Evolutionary conservation across 495 filamentous ascomycete species (phyloP).

Genomic region (Penicillium cataractarum): DNA sequence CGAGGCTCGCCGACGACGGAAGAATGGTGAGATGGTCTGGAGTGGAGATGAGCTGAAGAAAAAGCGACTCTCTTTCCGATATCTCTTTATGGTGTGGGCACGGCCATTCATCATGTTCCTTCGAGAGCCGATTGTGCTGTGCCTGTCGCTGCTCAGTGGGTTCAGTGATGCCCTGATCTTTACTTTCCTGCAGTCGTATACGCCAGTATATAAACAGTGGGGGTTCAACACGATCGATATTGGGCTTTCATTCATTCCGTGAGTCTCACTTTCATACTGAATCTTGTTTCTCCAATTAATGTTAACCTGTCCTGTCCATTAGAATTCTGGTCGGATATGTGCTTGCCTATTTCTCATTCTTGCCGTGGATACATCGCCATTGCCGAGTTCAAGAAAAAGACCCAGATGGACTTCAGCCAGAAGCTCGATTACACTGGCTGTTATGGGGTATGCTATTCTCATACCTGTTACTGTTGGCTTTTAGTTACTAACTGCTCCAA

Average conservation of each 20-base stretch:
- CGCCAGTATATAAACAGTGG: conserved; percentile 68
- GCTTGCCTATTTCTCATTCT: conserved; percentile 64
- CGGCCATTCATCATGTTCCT: conserved; percentile 81
- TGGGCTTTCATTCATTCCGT: conserved; percentile 65
- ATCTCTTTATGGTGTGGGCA: conserved; percentile 64
- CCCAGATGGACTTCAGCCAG: conserved; percentile 56
- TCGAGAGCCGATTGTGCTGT: conserved; percentile 75
- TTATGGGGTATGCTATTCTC: conserved; percentile 41
- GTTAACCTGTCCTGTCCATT: background rate
- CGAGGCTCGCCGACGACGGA: conserved; percentile 65
- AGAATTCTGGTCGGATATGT: conserved; percentile 66
- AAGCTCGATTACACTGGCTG: conserved; percentile 60
- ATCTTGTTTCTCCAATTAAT: too few relatives aligned
- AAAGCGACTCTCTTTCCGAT: conserved; percentile 53
- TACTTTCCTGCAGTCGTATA: conserved; percentile 73
- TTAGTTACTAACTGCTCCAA: conserved; percentile 8
- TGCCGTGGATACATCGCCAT: conserved; percentile 65
- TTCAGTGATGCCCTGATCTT: conserved; percentile 84
- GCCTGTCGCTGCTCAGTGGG: conserved; percentile 70
- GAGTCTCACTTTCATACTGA: too few relatives aligned
- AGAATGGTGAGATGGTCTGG: conserved; percentile 58
- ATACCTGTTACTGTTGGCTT: background rate
- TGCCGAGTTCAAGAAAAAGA: conserved; percentile 43
- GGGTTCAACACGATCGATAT: conserved; percentile 56
- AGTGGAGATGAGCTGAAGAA: conserved; percentile 65